Evolutionary conservation across 2,329 filamentous ascomycete species (phyloP).

Genomic region (Lecanosticta acicola): DNA sequence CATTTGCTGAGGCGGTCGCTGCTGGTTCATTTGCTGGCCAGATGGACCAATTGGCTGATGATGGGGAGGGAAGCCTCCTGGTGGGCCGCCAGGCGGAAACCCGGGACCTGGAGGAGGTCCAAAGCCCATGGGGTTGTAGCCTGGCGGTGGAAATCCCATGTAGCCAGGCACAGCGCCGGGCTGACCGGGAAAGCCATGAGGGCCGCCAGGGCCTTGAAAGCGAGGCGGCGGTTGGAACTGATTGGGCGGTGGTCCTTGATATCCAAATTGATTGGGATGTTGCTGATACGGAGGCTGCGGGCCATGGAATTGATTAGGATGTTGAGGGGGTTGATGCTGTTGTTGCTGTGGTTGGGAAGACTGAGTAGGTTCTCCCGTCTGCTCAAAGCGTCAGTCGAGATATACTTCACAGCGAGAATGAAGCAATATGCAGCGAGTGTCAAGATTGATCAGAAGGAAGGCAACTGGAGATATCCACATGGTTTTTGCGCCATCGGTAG

Average conservation of each 20-base stretch:
- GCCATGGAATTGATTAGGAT: slow-evolving; percentile 34
- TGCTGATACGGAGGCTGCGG: slow-evolving; percentile 37
- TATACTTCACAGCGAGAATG: background rate
- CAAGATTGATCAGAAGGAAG: slow-evolving; percentile 94
- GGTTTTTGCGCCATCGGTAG: slow-evolving; percentile 90
- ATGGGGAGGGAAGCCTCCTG: slow-evolving; percentile 35
- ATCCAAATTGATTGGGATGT: slow-evolving; percentile 28
- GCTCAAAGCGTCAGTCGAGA: background rate
- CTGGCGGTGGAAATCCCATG: slow-evolving; percentile 37
- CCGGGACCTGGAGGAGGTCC: slow-evolving; percentile 48
- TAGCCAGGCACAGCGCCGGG: slow-evolving; percentile 55
- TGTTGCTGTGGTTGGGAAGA: slow-evolving; percentile 23
- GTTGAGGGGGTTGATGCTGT: slow-evolving; percentile 34
- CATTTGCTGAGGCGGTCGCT: slow-evolving; percentile 40
- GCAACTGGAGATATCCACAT: slow-evolving; percentile 98
- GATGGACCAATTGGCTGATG: slow-evolving; percentile 53
- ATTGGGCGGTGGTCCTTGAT: slow-evolving; percentile 33
- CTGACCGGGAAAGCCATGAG: slow-evolving; percentile 41
- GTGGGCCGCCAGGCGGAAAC: slow-evolving; percentile 45
- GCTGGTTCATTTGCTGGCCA: slow-evolving; percentile 35
- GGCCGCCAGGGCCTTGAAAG: slow-evolving; percentile 40
- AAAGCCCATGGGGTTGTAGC: slow-evolving; percentile 26
- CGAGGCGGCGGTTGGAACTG: slow-evolving; percentile 44
- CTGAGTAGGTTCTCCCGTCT: background rate
- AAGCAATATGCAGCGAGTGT: too few relatives aligned